Conservation (phyloP, 2,329 filamentous ascomycete genomes). For the Nannizziopsis arthrosporioides region DNA sequence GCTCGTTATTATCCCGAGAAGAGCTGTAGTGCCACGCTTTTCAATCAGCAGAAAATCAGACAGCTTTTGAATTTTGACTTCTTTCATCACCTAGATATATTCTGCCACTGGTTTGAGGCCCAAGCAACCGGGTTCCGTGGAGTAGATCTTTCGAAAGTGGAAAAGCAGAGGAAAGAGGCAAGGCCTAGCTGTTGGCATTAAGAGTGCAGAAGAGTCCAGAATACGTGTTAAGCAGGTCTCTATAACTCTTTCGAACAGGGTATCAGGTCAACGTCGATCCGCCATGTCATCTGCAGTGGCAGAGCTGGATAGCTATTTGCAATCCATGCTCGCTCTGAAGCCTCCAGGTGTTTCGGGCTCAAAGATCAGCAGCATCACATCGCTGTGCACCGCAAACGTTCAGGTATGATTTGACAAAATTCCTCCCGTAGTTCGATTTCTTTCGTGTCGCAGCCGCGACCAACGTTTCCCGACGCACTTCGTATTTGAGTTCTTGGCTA, state of each 20-base stretch:
- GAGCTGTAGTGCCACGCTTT: slow-evolving; percentile 9
- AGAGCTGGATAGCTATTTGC: slow-evolving; percentile 80
- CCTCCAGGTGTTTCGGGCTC: slow-evolving; percentile 88
- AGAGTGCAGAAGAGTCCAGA: background rate
- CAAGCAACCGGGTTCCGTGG: background rate
- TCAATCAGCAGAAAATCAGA: slow-evolving; percentile 8
- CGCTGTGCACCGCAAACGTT: slow-evolving; percentile 76
- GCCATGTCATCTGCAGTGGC: slow-evolving; percentile 72
- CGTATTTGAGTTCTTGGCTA: slow-evolving; percentile 3
- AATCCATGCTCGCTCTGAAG: slow-evolving; percentile 83
- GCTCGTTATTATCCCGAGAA: slow-evolving; percentile 6
- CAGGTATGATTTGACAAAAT: slow-evolving; percentile 52
- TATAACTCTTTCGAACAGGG: background rate
- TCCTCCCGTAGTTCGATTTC: slow-evolving; percentile 4
- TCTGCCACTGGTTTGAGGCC: background rate
- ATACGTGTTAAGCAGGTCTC: background rate
- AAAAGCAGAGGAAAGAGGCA: background rate
- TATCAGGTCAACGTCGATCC: slow-evolving; percentile 11
- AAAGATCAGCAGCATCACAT: slow-evolving; percentile 77
- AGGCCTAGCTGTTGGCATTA: background rate
- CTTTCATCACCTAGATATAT: slow-evolving; percentile 9
- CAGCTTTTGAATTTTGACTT: slow-evolving; percentile 1
- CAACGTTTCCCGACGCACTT: background rate
- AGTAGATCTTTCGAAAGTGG: slow-evolving; percentile 6
- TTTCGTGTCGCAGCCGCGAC: background rate